These are phyloP conservation scores for Phyllachora maydis DNA, from an alignment of 2,329 filamentous ascomycete genomes.

Conservation along the genomic window DNA sequence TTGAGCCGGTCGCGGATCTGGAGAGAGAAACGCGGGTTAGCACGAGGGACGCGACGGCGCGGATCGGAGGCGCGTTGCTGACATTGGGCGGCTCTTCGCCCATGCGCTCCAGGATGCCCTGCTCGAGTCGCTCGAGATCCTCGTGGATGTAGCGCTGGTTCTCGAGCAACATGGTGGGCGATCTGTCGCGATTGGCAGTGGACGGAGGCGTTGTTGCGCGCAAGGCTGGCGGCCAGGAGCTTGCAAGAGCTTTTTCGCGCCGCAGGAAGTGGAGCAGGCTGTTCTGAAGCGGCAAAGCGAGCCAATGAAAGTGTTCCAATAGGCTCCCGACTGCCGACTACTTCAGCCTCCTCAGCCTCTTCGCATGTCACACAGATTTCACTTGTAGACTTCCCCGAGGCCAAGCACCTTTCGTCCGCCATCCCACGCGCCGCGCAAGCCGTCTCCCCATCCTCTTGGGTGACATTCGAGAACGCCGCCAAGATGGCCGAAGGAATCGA, in stretches of 20 bases:
- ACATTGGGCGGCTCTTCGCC: conserved; percentile 78
- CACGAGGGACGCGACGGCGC: background rate
- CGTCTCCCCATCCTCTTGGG: no score
- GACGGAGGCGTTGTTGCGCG: no score
- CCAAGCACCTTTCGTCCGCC: no score
- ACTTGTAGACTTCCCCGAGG: no score
- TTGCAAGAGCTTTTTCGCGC: background rate
- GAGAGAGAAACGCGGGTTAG: conserved; percentile 2
- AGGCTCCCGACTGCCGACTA: no score
- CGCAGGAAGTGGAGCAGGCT: background rate
- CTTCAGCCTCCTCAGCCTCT: no score
- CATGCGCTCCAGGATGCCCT: conserved; percentile 77
- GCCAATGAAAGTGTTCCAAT: no score
- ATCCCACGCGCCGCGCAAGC: no score
- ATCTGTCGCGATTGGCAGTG: no score
- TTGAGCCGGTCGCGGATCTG: conserved; percentile 77
- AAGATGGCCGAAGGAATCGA: conserved; percentile 85
- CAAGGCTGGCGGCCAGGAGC: no score
- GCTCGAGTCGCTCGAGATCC: conserved; percentile 88
- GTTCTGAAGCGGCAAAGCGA: no score
- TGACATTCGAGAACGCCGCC: conserved; percentile 4
- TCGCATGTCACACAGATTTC: no score
- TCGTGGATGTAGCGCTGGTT: conserved; percentile 89
- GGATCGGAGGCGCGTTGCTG: conserved; percentile 14
- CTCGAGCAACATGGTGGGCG: conserved; percentile 54